Evolutionary conservation across 805 yeast genomes (phyloP).

Genomic region (Teunomyces funiuensis): DNA sequence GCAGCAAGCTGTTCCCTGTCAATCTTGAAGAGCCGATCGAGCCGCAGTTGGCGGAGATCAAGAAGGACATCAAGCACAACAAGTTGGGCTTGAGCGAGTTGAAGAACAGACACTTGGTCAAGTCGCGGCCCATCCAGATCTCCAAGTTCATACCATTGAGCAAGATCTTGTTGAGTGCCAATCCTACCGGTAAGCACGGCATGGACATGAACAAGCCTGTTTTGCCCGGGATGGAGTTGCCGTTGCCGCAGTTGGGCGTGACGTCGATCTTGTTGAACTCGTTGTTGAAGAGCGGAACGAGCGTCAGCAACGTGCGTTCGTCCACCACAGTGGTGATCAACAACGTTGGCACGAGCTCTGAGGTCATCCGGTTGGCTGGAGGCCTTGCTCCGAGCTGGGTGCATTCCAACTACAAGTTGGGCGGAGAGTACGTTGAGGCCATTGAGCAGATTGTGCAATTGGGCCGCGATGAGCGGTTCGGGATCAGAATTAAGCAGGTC

Average conservation of each 20-base stretch:
- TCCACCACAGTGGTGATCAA: slow-evolving; percentile 68
- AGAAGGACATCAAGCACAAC: slow-evolving; percentile 56
- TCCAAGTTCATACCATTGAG: slow-evolving; percentile 75
- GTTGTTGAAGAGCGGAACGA: slow-evolving; percentile 47
- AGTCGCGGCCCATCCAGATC: slow-evolving; percentile 67
- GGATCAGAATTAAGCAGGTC: slow-evolving; percentile 63
- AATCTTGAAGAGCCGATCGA: slow-evolving; percentile 34
- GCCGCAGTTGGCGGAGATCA: slow-evolving; percentile 45
- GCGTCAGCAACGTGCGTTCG: slow-evolving; percentile 62
- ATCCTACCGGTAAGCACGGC: slow-evolving; percentile 67
- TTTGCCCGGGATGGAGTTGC: slow-evolving; percentile 72
- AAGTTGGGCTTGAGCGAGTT: slow-evolving; percentile 81
- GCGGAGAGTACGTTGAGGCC: slow-evolving; percentile 45
- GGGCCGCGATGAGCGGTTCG: slow-evolving; percentile 67
- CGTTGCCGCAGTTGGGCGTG: slow-evolving; percentile 71
- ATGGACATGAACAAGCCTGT: slow-evolving; percentile 64
- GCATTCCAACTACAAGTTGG: slow-evolving; percentile 71
- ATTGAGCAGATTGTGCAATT: slow-evolving; percentile 57
- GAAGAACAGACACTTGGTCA: slow-evolving; percentile 73
- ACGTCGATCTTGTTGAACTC: slow-evolving; percentile 67
- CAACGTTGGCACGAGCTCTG: slow-evolving; percentile 39
- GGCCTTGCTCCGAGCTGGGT: slow-evolving; percentile 84
- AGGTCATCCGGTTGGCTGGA: slow-evolving; percentile 78
- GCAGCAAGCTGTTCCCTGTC: slow-evolving; percentile 63
- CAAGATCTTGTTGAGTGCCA: slow-evolving; percentile 58